Conservation (phyloP, 306 rosid genomes). For the Malus sylvestris region DNA sequence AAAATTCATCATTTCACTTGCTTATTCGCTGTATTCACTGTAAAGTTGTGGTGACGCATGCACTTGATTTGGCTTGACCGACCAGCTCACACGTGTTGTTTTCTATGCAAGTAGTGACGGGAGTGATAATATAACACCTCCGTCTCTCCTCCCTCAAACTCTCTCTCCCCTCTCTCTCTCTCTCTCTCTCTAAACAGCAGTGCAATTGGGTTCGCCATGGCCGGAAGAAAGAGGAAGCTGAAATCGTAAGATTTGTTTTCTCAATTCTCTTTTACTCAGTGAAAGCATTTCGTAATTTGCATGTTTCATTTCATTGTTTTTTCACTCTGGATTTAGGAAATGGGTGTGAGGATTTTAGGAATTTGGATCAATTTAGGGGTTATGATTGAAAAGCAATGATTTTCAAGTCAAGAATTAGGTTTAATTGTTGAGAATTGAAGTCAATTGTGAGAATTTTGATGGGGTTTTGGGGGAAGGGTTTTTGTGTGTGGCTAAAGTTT, state of each 20-base stretch:
- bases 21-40: background rate
- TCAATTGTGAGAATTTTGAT: background rate
- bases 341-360: slow-evolving; percentile 7
- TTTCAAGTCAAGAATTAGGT: background rate
- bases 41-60: background rate
- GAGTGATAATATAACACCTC: background rate
- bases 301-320: background rate
- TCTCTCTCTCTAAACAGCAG: background rate
- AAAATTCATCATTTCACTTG: background rate
- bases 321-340: background rate
- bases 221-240: slow-evolving; percentile 53
- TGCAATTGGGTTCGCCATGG: slow-evolving; percentile 30
- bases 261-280: background rate
- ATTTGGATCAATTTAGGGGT: slow-evolving; percentile 21
- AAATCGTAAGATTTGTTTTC: slow-evolving; percentile 47
- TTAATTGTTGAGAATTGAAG: slow-evolving; percentile 13
- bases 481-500: background rate
- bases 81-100: background rate
- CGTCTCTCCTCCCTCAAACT: background rate
- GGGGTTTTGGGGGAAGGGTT: background rate
- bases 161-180: background rate
- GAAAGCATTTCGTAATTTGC: background rate
- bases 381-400: background rate
- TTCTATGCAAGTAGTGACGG: background rate
- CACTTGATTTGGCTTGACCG: background rate